phyloP scores from a whole-genome alignment of 2,329 filamentous ascomycete species.

The Phyllosticta capitalensis region DNA sequence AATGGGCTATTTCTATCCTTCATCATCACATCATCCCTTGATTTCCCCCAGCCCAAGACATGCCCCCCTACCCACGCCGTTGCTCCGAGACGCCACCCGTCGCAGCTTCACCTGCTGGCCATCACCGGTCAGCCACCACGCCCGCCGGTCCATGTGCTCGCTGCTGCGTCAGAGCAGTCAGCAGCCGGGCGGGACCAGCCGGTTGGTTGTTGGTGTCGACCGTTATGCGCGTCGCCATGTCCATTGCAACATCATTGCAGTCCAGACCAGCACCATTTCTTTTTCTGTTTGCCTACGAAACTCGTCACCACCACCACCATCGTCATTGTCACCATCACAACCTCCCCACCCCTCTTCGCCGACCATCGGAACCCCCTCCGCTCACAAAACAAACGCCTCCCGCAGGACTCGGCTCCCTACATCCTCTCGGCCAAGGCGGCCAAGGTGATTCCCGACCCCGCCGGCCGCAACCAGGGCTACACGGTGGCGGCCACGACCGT shows the following conservation, averaged over 20 bases:
- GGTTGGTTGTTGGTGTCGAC: too few species aligned
- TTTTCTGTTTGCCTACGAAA: background rate
- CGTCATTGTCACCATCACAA: background rate
- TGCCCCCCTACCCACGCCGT: background rate
- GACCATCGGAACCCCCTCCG: background rate
- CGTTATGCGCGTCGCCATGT: too few species aligned
- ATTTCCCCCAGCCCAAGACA: background rate
- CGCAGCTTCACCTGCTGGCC: background rate
- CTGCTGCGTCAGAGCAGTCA: background rate
- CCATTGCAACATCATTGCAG: too few species aligned
- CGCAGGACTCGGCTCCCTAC: constrained; percentile 58
- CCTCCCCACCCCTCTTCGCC: background rate
- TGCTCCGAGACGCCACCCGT: background rate
- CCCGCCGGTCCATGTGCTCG: background rate
- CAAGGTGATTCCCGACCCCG: constrained; percentile 41
- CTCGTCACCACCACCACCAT: background rate
- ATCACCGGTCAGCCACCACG: background rate
- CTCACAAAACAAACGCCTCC: background rate
- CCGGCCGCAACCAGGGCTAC: constrained; percentile 48
- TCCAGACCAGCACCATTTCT: background rate
- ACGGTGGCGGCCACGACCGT: constrained; percentile 52
- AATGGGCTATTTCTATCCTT: background rate
- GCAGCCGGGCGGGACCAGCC: background rate
- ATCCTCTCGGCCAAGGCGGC: constrained; percentile 48
- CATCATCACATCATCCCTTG: background rate